These are phyloP conservation scores for Phyllostachys edulis DNA, from an alignment of 176 grass and related monocot species.

Conservation along the genomic window DNA sequence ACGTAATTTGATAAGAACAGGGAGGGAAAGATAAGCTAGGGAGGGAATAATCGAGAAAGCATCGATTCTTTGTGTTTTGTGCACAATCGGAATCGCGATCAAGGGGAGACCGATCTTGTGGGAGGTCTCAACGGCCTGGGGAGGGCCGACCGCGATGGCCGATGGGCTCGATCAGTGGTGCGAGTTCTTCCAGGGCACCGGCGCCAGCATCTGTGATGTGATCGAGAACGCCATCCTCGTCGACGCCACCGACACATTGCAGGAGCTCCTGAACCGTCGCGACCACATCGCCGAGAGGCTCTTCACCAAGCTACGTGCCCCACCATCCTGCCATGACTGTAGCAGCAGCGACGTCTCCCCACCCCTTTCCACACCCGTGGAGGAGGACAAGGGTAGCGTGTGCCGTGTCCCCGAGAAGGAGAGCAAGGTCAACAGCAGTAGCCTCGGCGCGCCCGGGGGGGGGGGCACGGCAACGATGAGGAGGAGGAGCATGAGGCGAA, in stretches of 20 bases:
- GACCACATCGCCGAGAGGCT: constrained; percentile 72
- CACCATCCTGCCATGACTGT: not conserved
- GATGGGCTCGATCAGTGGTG: constrained; percentile 73
- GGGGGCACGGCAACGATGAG: too few species aligned
- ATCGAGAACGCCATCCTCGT: constrained; percentile 80
- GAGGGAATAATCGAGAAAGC: constrained; percentile 1
- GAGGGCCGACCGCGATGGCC: constrained; percentile 24
- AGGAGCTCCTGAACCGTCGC: constrained; percentile 64
- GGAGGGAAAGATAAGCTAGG: not conserved
- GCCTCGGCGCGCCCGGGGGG: too few species aligned
- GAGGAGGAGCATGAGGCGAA: too few species aligned
- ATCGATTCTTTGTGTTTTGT: not conserved
- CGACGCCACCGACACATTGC: constrained; percentile 59
- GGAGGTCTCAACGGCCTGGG: not conserved
- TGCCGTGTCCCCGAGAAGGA: constrained; percentile 60
- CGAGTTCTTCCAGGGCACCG: constrained; percentile 63
- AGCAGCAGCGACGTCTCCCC: constrained; percentile 32
- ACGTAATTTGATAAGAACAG: constrained; percentile 28
- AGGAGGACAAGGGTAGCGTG: constrained; percentile 71
- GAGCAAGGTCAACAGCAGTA: constrained; percentile 68
- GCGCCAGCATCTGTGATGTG: constrained; percentile 66
- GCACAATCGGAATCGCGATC: not conserved
- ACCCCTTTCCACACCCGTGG: constrained; percentile 42
- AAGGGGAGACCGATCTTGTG: constrained; percentile 23
- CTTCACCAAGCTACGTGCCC: constrained; percentile 42